phyloP scores from a whole-genome alignment of 2,329 filamentous ascomycete genomes.

The Myrmaecium sp. region DNA sequence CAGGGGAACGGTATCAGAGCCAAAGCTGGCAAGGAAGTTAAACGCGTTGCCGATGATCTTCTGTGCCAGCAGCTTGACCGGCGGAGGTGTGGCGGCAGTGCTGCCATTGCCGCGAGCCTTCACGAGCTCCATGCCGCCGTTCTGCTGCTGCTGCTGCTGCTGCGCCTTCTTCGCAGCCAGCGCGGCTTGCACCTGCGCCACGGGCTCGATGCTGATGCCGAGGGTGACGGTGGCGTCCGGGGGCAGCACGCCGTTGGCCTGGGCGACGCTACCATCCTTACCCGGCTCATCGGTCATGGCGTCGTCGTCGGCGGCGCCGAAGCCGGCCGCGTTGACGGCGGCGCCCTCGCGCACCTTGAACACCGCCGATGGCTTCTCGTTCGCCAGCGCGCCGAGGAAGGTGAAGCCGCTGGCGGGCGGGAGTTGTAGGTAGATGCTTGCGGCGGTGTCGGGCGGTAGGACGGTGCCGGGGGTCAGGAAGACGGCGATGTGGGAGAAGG shows the following conservation, averaged over 20 bases:
- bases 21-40: conserved; percentile 86
- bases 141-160: conserved; percentile 12
- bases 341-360: conserved; percentile 50
- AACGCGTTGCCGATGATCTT: conserved; percentile 94
- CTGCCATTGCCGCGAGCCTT: conserved; percentile 14
- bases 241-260: conserved; percentile 7
- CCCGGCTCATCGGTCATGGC: conserved; percentile 31
- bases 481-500: conserved; percentile 62
- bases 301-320: conserved; percentile 28
- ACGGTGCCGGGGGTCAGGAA: conserved; percentile 68
- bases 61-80: conserved; percentile 72
- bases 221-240: conserved; percentile 44
- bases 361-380: conserved; percentile 80
- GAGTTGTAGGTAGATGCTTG: conserved; percentile 78
- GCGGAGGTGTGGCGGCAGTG: conserved; percentile 24
- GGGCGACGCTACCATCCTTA: conserved; percentile 8
- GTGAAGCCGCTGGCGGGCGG: conserved; percentile 46
- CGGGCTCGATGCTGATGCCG: conserved; percentile 69
- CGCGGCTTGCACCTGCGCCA: conserved; percentile 51
- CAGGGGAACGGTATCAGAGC: conserved; percentile 77
- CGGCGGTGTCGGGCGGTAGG: conserved; percentile 61
- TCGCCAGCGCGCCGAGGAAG: conserved; percentile 76
- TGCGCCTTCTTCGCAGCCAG: conserved; percentile 41
- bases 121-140: conserved; percentile 18
- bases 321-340: conserved; percentile 19